These are phyloP conservation scores for Macrolepiota albuminosa DNA, from an alignment of 768 basidiomycete species.

Conservation along the genomic window DNA sequence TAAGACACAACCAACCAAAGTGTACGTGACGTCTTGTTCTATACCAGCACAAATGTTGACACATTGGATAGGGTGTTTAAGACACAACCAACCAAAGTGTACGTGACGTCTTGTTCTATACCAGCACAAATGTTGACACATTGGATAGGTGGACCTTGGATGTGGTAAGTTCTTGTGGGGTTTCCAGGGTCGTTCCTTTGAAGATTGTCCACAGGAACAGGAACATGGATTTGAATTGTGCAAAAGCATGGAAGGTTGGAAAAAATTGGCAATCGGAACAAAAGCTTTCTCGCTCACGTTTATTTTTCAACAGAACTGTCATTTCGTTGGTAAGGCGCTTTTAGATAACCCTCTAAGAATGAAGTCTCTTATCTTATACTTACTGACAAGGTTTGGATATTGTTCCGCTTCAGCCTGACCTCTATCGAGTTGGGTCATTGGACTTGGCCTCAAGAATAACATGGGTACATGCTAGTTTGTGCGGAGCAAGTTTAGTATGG, in stretches of 20 bases:
- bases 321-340: slow-evolving; percentile 54
- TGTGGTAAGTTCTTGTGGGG: slow-evolving; percentile 45
- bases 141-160: slow-evolving; percentile 58
- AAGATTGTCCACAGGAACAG: slow-evolving; percentile 45
- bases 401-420: slow-evolving; percentile 67
- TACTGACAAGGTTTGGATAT: slow-evolving; percentile 53
- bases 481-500: slow-evolving; percentile 18
- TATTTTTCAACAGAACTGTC: slow-evolving; percentile 35
- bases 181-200: neutral
- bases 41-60: slow-evolving; percentile 5
- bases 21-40: slow-evolving; percentile 32
- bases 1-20: slow-evolving; percentile 51
- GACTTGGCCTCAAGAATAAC: slow-evolving; percentile 58
- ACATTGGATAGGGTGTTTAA: slow-evolving; percentile 44
- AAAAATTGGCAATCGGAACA: slow-evolving; percentile 2
- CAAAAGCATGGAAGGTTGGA: slow-evolving; percentile 59
- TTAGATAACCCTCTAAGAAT: neutral
- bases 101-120: slow-evolving; percentile 10
- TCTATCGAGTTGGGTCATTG: slow-evolving; percentile 51
- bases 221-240: slow-evolving; percentile 69
- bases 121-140: slow-evolving; percentile 5
- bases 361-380: neutral
- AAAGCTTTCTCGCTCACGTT: neutral
- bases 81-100: slow-evolving; percentile 59
- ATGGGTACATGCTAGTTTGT: slow-evolving; percentile 77